A percentile compares a stretch with the other conserved stretches of the same genome.
These are phyloP conservation scores for Leavenworthia alabamica DNA, from an alignment of 345 rosid species.

Conservation along the genomic window DNA sequence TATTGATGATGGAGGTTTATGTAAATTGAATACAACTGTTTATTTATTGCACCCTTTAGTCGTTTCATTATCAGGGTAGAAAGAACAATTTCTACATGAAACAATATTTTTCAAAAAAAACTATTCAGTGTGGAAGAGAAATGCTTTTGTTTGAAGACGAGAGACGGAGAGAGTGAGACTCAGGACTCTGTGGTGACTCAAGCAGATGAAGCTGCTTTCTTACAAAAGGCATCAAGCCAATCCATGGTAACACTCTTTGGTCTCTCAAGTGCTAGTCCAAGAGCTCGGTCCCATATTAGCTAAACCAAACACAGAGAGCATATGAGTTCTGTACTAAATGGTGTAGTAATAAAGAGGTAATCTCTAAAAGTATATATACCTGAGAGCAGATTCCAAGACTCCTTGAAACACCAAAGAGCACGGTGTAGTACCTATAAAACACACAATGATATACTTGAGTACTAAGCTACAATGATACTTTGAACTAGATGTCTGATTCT, in stretches of 20 bases:
- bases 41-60: constrained; percentile 20
- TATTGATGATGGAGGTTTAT: background rate
- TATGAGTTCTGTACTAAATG: background rate
- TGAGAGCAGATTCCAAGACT: constrained; percentile 96
- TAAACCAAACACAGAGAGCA: constrained; percentile 24
- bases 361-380: constrained; percentile 39
- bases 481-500: background rate
- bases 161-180: background rate
- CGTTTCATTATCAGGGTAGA: background rate
- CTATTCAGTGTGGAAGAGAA: constrained; percentile 16
- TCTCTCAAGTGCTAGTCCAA: constrained; percentile 90
- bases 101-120: constrained; percentile 3
- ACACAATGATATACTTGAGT: background rate
- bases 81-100: constrained; percentile 5
- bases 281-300: constrained; percentile 97
- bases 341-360: background rate
- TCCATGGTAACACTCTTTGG: constrained; percentile 97
- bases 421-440: constrained; percentile 66
- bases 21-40: constrained; percentile 9
- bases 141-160: background rate
- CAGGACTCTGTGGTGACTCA: background rate
- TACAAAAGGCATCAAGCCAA: constrained; percentile 76
- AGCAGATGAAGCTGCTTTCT: constrained; percentile 57
- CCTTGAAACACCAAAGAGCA: constrained; percentile 98
- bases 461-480: background rate